Base-by-base conservation (phyloP, 148 eudicot species). In the Heliamphora exappendiculata region DNA sequence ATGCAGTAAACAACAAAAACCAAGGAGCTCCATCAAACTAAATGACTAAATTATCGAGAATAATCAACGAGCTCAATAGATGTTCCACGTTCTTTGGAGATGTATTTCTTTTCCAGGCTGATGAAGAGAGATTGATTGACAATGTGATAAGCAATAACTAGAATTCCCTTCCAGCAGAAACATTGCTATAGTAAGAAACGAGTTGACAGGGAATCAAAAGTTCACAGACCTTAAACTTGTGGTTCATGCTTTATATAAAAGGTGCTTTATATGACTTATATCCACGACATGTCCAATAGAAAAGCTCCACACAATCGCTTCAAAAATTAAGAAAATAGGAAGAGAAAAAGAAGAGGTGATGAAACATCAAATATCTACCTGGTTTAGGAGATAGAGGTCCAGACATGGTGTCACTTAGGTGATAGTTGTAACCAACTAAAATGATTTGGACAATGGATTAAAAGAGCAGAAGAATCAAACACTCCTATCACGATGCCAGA, bases 331-430 rank as follows among this genome's bases (percentile, higher is more conserved):
- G 19, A 42, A 65, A 67, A 20, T 33, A 31, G 3, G 67, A 62
- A 31, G 67, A 51, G 20, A 78, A 22, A 28, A 22, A 58, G 17
- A 26, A 24, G 17, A 28, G 57, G 44, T 19, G 7, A 4, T 51
- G 16, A 55, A 55, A 37, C 22, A 41, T 41, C 24, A 31, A 28
- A 72, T 22, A 13, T 33, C 24, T 79, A 79, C 81, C 77, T 12
- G 28, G 57, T 74, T 79, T 79, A 44, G 58, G 73, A 42, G 73
- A 73, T 67, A 73, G 49, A 36, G 81, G 81, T 69, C 77, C 73
- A 66, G 81, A 73, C 81, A 79, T 79, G 73, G 49, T 73, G 72
- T 58, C 76, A 74, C 37, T 44, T 26, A 3, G 22, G 64, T 11
- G 64, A 39, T 39, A 34, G 63, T 36, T 37, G 8, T 36, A 33